Evolutionary conservation across 1,139 yeast genomes (phyloP).

Genomic region (Geotrichum citri-aurantii): DNA sequence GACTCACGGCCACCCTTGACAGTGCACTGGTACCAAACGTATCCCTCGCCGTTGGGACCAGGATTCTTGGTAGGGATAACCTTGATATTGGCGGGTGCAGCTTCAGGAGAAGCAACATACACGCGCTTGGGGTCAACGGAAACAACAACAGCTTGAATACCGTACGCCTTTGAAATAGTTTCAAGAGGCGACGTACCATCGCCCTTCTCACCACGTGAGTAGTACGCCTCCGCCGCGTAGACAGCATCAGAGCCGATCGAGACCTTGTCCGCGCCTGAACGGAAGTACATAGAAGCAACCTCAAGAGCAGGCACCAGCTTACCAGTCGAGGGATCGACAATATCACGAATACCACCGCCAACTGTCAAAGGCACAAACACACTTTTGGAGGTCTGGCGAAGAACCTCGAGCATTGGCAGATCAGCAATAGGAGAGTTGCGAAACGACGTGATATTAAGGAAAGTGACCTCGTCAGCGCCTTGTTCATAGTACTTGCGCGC

Average conservation of each 20-base stretch:
- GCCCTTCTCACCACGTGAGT: constrained; percentile 50
- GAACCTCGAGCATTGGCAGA: constrained; percentile 90
- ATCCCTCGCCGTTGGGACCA: constrained; percentile 83
- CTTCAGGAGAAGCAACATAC: constrained; percentile 57
- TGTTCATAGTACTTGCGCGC: constrained; percentile 85
- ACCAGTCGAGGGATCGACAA: constrained; percentile 71
- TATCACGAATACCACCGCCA: constrained; percentile 95
- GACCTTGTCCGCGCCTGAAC: constrained; percentile 96
- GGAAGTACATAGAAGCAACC: constrained; percentile 84
- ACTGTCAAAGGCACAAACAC: constrained; percentile 95
- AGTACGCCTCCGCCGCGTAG: constrained; percentile 74
- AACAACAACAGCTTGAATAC: constrained; percentile 93
- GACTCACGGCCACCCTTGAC: constrained; percentile 91
- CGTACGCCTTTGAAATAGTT: constrained; percentile 83
- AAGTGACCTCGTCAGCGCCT: constrained; percentile 96
- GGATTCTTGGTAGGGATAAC: constrained; percentile 39
- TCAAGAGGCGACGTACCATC: constrained; percentile 84
- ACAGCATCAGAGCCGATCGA: constrained; percentile 98
- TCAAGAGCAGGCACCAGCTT: constrained; percentile 72
- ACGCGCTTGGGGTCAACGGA: constrained; percentile 93
- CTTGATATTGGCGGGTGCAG: constrained; percentile 55
- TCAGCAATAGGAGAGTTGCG: constrained; percentile 88
- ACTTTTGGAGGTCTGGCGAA: constrained; percentile 74
- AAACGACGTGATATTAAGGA: constrained; percentile 89
- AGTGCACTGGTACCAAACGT: constrained; percentile 91